Evolutionary conservation across 208 protist species (phyloP).

Genomic region (Trypanosoma avium): DNA sequence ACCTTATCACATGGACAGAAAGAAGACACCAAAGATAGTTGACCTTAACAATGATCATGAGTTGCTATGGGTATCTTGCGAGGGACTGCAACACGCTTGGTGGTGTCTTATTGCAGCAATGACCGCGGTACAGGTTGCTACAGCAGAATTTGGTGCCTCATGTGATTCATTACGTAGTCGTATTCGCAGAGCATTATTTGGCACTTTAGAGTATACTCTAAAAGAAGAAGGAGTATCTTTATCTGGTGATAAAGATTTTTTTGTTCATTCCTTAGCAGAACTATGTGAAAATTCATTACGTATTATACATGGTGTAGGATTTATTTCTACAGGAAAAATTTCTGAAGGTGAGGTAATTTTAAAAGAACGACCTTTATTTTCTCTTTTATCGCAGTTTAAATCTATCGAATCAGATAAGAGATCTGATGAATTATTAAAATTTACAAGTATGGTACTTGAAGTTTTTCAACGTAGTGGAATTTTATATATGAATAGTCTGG

Average conservation of each 20-base stretch:
- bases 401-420: neutral
- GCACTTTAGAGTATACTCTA: neutral
- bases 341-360: conserved; percentile 41
- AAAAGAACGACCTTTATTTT: conserved; percentile 28
- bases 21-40: neutral
- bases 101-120: conserved; percentile 15
- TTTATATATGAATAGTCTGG: neutral
- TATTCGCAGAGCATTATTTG: conserved; percentile 24
- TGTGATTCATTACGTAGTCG: conserved; percentile 11
- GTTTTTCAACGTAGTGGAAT: conserved; percentile 21
- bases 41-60: neutral
- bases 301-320: conserved; percentile 36
- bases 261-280: conserved; percentile 34
- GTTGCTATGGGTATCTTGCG: conserved; percentile 21
- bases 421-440: neutral
- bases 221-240: neutral
- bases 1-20: neutral
- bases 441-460: conserved; percentile 6
- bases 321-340: conserved; percentile 35
- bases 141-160: conserved; percentile 17
- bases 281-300: conserved; percentile 29
- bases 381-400: neutral
- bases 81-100: conserved; percentile 6
- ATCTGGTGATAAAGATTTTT: neutral
- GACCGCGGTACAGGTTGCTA: conserved; percentile 17